Conservation (phyloP, 371 early-diverging fungal species). For the Entomophthora muscae region DNA sequence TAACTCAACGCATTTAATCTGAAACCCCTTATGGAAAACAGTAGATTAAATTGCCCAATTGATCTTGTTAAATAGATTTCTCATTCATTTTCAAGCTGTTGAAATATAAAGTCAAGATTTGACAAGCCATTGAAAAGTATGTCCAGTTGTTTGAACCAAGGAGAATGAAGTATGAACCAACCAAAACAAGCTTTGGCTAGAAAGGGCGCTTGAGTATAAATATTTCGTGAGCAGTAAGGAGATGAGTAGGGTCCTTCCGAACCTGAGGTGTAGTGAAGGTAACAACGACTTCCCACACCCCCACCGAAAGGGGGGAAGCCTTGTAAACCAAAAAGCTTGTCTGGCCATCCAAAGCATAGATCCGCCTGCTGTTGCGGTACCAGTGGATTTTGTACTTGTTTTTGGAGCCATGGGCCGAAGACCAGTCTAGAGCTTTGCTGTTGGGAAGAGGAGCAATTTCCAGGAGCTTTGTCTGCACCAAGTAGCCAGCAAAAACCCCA, state of each 20-base stretch:
- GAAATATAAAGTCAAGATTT: no score
- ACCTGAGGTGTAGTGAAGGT: slow-evolving; percentile 1
- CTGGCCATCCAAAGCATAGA: background rate
- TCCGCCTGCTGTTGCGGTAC: background rate
- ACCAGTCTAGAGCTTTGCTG: background rate
- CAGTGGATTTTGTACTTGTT: background rate
- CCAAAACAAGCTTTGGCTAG: no score
- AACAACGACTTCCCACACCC: background rate
- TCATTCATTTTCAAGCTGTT: no score
- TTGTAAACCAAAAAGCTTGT: background rate
- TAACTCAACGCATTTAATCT: no score
- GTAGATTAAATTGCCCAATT: no score
- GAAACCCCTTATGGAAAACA: no score
- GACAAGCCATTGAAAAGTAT: no score
- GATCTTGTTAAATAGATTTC: no score
- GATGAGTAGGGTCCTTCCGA: background rate
- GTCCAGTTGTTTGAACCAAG: no score
- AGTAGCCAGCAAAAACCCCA: background rate
- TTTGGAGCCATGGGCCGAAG: background rate
- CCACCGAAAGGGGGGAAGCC: background rate
- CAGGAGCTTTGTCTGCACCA: background rate
- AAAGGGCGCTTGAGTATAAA: background rate
- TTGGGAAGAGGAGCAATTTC: background rate
- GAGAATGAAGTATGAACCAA: no score
- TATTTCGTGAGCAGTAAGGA: background rate